These are phyloP conservation scores for Eucalyptus pauciflora DNA, from an alignment of 345 rosid genomes.

Conservation along the genomic window DNA sequence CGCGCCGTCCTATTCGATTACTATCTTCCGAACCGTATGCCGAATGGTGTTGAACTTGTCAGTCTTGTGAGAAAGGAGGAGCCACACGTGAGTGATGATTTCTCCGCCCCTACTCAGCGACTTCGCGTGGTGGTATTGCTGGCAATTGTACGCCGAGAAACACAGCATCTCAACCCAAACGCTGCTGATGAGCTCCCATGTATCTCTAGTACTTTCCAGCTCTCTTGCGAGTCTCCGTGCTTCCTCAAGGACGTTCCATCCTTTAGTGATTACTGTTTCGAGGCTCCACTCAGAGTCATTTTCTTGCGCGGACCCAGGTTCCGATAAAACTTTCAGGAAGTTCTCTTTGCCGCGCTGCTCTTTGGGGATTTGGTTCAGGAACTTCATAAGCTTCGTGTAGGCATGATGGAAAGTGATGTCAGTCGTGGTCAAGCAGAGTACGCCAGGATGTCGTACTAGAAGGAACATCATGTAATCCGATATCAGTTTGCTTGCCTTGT, in stretches of 20 bases:
- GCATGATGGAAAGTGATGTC: not conserved
- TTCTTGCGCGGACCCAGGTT: fast-evolving
- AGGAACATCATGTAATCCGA: conserved; percentile 10
- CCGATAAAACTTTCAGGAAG: not conserved
- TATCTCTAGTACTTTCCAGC: not conserved
- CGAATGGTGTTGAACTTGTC: not conserved
- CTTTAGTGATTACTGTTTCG: not conserved
- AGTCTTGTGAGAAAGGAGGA: not conserved
- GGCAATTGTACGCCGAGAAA: not conserved
- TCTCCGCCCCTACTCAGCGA: not conserved
- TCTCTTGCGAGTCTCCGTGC: not conserved
- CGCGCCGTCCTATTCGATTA: not conserved
- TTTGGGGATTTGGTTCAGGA: not conserved
- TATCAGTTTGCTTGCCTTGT: not conserved
- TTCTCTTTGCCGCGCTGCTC: too few species aligned
- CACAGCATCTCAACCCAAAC: not conserved
- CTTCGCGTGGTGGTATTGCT: not conserved
- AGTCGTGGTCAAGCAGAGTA: not conserved
- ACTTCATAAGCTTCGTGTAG: not conserved
- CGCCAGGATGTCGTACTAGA: not conserved
- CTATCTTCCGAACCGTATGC: not conserved
- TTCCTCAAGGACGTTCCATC: not conserved
- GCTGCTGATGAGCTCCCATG: not conserved
- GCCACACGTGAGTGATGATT: too few species aligned
- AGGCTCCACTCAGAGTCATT: not conserved